phyloP scores from a whole-genome alignment of 768 basidiomycete genomes.

The Pleurotus salmoneostramineus region DNA sequence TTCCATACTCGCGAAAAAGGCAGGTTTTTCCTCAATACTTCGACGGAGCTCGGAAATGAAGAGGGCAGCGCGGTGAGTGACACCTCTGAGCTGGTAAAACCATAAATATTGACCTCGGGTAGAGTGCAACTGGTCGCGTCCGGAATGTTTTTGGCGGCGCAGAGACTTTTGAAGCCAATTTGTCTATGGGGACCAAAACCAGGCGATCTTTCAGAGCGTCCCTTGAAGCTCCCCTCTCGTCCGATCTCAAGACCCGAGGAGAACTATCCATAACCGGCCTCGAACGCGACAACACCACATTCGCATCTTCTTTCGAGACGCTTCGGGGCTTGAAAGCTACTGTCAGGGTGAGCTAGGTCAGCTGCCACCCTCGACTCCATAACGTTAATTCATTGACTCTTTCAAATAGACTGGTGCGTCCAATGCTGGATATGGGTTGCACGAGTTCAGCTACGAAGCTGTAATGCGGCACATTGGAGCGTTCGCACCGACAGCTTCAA shows the following conservation, averaged over 20 bases:
- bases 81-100: too few relatives aligned
- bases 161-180: slow-evolving; percentile 79
- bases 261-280: slow-evolving; percentile 69
- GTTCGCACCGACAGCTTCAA: slow-evolving; percentile 71
- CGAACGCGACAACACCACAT: slow-evolving; percentile 78
- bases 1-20: slow-evolving; percentile 76
- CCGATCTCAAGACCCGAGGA: slow-evolving; percentile 61
- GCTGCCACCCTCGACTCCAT: slow-evolving; percentile 17
- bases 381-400: slow-evolving; percentile 13
- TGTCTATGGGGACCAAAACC: slow-evolving; percentile 86
- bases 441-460: slow-evolving; percentile 85
- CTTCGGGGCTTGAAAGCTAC: slow-evolving; percentile 62
- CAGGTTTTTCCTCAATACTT: slow-evolving; percentile 71
- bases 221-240: slow-evolving; percentile 56
- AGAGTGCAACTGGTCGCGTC: slow-evolving; percentile 77
- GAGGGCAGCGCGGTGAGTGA: slow-evolving; percentile 87
- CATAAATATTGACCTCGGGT: neutral
- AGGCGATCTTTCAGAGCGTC: slow-evolving; percentile 76
- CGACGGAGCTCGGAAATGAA: slow-evolving; percentile 90
- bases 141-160: slow-evolving; percentile 91
- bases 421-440: slow-evolving; percentile 35
- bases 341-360: slow-evolving; percentile 71
- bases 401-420: slow-evolving; percentile 30
- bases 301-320: slow-evolving; percentile 67
- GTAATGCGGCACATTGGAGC: slow-evolving; percentile 71